These are phyloP conservation scores for Mortierella sp. DNA, from an alignment of 371 early-diverging fungal species.

Conservation along the genomic window DNA sequence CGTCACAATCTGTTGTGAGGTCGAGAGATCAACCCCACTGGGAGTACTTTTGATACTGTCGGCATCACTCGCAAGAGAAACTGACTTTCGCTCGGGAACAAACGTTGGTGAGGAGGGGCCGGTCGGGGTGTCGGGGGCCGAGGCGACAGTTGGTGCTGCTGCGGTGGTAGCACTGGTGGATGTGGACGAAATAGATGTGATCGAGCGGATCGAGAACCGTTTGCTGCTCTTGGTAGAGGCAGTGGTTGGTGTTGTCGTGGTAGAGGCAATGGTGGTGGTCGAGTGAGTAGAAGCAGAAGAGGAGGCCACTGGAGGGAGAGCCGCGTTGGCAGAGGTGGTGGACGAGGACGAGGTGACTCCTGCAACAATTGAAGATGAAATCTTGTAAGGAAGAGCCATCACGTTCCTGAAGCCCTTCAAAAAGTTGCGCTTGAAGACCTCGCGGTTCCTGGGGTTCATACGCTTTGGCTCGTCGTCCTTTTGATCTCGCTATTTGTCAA, in stretches of 20 bases:
- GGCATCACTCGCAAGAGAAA: slow-evolving; percentile 32
- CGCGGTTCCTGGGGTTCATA: slow-evolving; percentile 51
- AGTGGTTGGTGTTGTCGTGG: slow-evolving; percentile 46
- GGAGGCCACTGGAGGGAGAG: slow-evolving; percentile 10
- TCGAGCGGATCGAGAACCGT: slow-evolving; percentile 44
- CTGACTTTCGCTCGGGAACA: slow-evolving; percentile 34
- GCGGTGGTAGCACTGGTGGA: slow-evolving; percentile 6
- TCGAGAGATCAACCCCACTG: slow-evolving; percentile 16
- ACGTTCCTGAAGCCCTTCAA: slow-evolving; percentile 64
- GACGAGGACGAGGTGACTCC: slow-evolving; percentile 50
- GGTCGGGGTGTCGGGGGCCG: slow-evolving; percentile 24
- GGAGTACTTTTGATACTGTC: slow-evolving; percentile 38
- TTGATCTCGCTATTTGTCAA: slow-evolving; percentile 11
- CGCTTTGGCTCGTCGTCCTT: slow-evolving; percentile 26
- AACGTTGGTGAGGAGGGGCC: slow-evolving; percentile 9
- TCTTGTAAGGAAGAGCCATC: slow-evolving; percentile 58
- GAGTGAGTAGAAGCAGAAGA: slow-evolving; percentile 7
- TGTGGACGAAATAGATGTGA: slow-evolving; percentile 23
- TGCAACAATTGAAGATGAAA: slow-evolving; percentile 61
- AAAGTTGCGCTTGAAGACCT: slow-evolving; percentile 58
- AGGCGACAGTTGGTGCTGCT: not conserved
- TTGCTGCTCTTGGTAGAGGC: slow-evolving; percentile 39
- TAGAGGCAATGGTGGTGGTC: slow-evolving; percentile 28
- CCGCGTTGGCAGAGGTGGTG: not conserved
- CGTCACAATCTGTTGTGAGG: slow-evolving; percentile 14